Percentiles rank a stretch among this genome's conserved stretches.
These are phyloP conservation scores for Saturnispora sekii DNA, from an alignment of 805 yeast genomes.

Conservation along the genomic window DNA sequence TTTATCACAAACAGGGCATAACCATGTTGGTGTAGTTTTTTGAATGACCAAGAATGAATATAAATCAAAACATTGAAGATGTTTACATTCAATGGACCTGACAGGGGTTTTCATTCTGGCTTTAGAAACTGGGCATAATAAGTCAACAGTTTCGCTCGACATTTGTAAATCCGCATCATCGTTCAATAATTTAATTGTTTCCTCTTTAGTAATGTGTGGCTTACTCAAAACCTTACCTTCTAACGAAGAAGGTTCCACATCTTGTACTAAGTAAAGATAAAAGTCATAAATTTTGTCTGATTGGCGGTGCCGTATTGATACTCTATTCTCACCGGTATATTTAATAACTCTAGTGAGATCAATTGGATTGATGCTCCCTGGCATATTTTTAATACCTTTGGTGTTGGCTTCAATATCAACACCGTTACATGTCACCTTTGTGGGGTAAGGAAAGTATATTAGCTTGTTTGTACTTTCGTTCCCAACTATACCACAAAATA, in stretches of 20 bases:
- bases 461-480: constrained; percentile 16
- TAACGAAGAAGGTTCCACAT: constrained; percentile 32
- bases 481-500: constrained; percentile 45
- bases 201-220: constrained; percentile 42
- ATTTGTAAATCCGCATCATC: constrained; percentile 48
- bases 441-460: constrained; percentile 61
- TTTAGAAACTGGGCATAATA: constrained; percentile 74
- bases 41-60: constrained; percentile 65
- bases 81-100: constrained; percentile 62
- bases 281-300: constrained; percentile 40
- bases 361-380: constrained; percentile 77
- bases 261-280: constrained; percentile 51
- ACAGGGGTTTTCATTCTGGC: constrained; percentile 63
- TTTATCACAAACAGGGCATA: constrained; percentile 72
- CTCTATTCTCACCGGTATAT: constrained; percentile 25
- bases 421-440: constrained; percentile 58
- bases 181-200: constrained; percentile 31
- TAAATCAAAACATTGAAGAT: constrained; percentile 85
- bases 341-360: constrained; percentile 51
- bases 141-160: constrained; percentile 47
- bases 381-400: constrained; percentile 65
- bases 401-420: constrained; percentile 40
- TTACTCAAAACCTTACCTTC: constrained; percentile 32
- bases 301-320: constrained; percentile 51
- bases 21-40: constrained; percentile 74